A percentile compares a stretch with the other conserved stretches of the same genome.
These are phyloP conservation scores for Botryobasidium botryosum DNA, from an alignment of 768 basidiomycete genomes.

Conservation along the genomic window DNA sequence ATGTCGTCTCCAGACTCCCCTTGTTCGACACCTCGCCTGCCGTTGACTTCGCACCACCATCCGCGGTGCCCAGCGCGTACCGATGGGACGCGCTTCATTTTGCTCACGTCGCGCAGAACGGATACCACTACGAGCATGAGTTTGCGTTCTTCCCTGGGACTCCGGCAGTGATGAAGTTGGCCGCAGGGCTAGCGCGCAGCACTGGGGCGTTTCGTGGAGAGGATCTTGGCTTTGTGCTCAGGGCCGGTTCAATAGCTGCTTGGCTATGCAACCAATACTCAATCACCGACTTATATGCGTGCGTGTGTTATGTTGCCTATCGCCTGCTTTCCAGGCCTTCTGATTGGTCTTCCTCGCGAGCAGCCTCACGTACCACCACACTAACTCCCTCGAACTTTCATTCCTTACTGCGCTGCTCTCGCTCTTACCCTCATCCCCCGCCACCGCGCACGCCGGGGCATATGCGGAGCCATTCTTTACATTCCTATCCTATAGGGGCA, in stretches of 20 bases:
- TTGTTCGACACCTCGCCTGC: constrained; percentile 8
- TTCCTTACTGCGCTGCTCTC: constrained; percentile 47
- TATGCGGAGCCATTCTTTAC: constrained; percentile 84
- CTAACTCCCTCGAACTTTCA: constrained; percentile 40
- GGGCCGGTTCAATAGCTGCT: constrained; percentile 9
- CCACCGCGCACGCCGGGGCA: constrained; percentile 47
- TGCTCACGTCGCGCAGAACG: constrained; percentile 39
- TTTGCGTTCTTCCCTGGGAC: constrained; percentile 77
- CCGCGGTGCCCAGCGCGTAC: neutral
- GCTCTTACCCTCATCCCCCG: constrained; percentile 66
- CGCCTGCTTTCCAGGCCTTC: neutral
- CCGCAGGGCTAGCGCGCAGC: constrained; percentile 9
- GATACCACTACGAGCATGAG: constrained; percentile 54
- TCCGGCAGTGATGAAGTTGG: constrained; percentile 33
- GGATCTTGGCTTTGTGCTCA: constrained; percentile 13
- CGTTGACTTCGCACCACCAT: constrained; percentile 2
- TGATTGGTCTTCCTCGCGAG: neutral
- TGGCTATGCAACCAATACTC: constrained; percentile 9
- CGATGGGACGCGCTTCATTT: constrained; percentile 91
- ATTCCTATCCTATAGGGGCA: constrained; percentile 57
- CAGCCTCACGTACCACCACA: constrained; percentile 37
- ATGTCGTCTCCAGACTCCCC: too few relatives aligned
- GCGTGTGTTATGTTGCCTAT: constrained; percentile 3
- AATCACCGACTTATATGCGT: constrained; percentile 9
- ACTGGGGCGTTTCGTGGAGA: neutral